These are phyloP conservation scores for Mycena capillaripes DNA, from an alignment of 768 basidiomycete species.

Conservation along the genomic window DNA sequence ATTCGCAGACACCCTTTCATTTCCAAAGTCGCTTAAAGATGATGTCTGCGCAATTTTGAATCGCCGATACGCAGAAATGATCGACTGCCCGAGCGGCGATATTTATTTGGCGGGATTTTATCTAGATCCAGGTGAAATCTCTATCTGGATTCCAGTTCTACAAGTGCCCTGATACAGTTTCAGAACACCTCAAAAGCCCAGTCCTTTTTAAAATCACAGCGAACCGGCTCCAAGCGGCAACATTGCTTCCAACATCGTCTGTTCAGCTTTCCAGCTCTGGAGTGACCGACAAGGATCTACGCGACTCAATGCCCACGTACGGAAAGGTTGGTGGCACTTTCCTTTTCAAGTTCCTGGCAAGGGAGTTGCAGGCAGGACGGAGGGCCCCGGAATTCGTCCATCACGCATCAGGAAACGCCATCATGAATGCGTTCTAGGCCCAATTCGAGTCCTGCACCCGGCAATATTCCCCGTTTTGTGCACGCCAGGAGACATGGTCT, in stretches of 20 bases:
- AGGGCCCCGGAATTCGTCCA: not conserved
- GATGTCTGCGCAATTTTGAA: slow-evolving; percentile 35
- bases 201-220: slow-evolving; percentile 1
- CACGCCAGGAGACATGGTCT: not conserved
- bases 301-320: slow-evolving; percentile 5
- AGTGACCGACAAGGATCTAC: slow-evolving; percentile 8
- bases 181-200: slow-evolving; percentile 22
- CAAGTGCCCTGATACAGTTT: not conserved
- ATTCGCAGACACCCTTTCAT: slow-evolving; percentile 19
- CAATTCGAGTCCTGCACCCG: slow-evolving; percentile 6
- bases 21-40: slow-evolving; percentile 11
- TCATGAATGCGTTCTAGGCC: not conserved
- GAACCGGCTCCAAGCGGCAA: no score
- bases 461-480: not conserved
- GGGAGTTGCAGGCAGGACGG: not conserved
- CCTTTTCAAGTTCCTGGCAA: not conserved
- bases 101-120: slow-evolving; percentile 41
- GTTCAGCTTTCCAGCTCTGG: no score
- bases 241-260: not conserved
- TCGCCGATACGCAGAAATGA: slow-evolving; percentile 38
- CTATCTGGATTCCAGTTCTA: not conserved
- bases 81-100: slow-evolving; percentile 33
- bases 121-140: slow-evolving; percentile 41
- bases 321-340: not conserved
- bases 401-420: not conserved